Conservation (phyloP, 805 yeast species). For the Monosporozyma aerobia region DNA sequence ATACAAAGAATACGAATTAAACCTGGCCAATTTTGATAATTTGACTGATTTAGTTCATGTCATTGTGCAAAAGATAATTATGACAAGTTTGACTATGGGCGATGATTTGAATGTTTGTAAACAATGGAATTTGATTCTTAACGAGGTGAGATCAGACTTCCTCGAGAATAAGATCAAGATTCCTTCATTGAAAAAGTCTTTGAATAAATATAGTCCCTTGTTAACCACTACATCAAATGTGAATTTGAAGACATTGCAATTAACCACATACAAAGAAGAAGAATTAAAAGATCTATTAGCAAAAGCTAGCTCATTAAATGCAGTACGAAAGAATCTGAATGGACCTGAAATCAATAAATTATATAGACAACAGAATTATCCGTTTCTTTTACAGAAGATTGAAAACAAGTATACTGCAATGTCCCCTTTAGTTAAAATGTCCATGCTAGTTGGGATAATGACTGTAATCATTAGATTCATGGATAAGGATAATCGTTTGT, state of each 20-base stretch:
- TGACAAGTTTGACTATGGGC: neutral
- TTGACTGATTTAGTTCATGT: conserved; percentile 31
- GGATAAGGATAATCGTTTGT: neutral
- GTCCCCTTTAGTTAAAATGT: neutral
- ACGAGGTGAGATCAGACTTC: conserved; percentile 5
- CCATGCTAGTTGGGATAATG: neutral
- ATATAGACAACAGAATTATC: conserved; percentile 1
- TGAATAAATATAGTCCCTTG: conserved; percentile 26
- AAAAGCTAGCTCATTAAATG: neutral
- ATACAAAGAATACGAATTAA: conserved; percentile 20
- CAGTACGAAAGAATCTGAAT: neutral
- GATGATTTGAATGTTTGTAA: neutral
- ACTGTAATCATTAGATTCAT: neutral
- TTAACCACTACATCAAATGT: conserved; percentile 18
- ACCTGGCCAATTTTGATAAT: conserved; percentile 22
- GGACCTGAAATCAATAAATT: neutral
- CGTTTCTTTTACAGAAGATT: neutral
- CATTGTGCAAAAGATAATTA: conserved; percentile 32
- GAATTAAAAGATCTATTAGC: neutral
- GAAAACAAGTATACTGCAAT: neutral
- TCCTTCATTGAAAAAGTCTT: conserved; percentile 4
- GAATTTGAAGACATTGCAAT: neutral
- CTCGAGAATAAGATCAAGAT: conserved; percentile 1
- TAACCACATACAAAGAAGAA: neutral
- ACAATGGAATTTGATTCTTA: conserved; percentile 1